Conservation (phyloP, 2,329 filamentous ascomycete genomes). For the Bertia moriformis region DNA sequence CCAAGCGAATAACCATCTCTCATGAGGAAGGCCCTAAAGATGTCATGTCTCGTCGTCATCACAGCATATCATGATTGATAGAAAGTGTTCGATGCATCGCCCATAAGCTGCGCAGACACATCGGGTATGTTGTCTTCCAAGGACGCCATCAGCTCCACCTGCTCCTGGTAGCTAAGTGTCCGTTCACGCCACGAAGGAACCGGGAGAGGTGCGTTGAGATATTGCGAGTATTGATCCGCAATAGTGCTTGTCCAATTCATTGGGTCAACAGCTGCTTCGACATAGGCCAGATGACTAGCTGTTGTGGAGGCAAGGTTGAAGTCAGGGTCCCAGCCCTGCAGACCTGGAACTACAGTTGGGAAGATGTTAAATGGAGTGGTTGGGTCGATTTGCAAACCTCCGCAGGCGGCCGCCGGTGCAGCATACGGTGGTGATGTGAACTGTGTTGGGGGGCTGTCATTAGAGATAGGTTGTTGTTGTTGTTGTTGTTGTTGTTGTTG, state of each 20-base stretch:
- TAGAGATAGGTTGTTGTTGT: too few relatives aligned
- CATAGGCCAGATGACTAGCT: background rate
- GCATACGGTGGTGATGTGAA: too few relatives aligned
- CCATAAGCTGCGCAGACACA: background rate
- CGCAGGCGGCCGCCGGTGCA: too few relatives aligned
- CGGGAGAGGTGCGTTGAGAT: slow-evolving; percentile 25
- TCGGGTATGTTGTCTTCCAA: slow-evolving; percentile 21
- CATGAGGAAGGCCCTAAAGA: too few relatives aligned
- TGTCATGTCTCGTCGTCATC: too few relatives aligned
- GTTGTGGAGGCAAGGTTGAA: background rate
- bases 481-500: too few relatives aligned
- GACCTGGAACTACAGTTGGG: background rate
- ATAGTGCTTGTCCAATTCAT: slow-evolving; percentile 24
- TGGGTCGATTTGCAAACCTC: background rate
- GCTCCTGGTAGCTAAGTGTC: slow-evolving; percentile 33
- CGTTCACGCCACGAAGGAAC: slow-evolving; percentile 24
- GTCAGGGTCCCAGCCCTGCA: background rate
- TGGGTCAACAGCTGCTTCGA: background rate
- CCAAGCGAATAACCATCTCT: too few relatives aligned
- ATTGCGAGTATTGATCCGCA: slow-evolving; percentile 28
- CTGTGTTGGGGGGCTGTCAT: too few relatives aligned
- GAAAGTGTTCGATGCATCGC: background rate
- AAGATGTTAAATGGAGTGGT: background rate
- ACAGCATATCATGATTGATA: slow-evolving; percentile 1
- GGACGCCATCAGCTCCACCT: slow-evolving; percentile 36